A percentile compares a stretch with the other conserved stretches of the same genome.
Conservation (phyloP, 306 rosid genomes). For the Quercus dentata region DNA sequence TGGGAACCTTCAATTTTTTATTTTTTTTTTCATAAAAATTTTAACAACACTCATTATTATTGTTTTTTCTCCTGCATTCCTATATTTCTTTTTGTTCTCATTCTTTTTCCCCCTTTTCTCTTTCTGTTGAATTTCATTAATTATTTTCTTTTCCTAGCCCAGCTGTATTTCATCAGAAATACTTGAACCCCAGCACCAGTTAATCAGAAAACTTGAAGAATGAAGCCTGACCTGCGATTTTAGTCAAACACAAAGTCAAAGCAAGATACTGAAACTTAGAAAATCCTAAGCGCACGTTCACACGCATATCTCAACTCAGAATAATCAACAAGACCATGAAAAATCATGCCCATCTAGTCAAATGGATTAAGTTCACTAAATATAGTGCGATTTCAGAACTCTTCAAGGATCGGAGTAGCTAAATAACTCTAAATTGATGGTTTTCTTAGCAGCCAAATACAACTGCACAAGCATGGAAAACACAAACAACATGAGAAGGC, state of each 20-base stretch:
- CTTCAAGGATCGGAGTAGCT: neutral
- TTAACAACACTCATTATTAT: conserved; percentile 13
- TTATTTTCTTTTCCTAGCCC: conserved; percentile 12
- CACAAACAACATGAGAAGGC: no score
- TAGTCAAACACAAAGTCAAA: conserved; percentile 43
- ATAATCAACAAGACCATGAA: neutral
- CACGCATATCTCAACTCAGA: conserved; percentile 10
- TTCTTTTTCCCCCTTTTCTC: neutral
- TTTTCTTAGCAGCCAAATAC: neutral
- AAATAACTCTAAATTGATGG: neutral
- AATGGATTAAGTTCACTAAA: neutral
- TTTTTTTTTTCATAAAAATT: neutral
- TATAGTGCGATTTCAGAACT: neutral
- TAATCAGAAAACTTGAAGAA: conserved; percentile 46
- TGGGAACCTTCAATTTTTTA: neutral
- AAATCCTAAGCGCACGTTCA: conserved; percentile 12
- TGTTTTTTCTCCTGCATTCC: conserved; percentile 11
- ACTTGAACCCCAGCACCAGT: conserved; percentile 37
- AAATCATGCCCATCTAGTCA: neutral
- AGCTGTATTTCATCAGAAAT: conserved; percentile 22
- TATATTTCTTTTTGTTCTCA: neutral
- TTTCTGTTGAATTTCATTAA: neutral
- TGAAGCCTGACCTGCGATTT: conserved; percentile 44
- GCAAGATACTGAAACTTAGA: conserved; percentile 23
- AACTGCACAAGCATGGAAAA: conserved; percentile 5